Base-by-base conservation (phyloP, 106 monocot species). In the Platanthera zijinensis region DNA sequence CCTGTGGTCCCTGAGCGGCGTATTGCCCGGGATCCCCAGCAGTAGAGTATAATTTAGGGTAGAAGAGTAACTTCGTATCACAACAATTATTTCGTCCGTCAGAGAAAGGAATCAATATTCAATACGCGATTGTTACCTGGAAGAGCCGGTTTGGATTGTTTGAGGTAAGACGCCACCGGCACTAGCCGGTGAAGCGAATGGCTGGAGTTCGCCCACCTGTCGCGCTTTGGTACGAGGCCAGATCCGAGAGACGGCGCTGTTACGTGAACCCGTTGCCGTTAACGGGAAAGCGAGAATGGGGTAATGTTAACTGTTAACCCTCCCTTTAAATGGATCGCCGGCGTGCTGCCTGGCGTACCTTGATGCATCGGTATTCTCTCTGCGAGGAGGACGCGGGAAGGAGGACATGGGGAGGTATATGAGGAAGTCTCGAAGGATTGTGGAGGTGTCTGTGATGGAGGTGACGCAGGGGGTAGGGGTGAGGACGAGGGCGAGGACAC, bases 401-500 rank as follows among this genome's bases (percentile, higher is more conserved):
- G 66, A 51, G 22, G 49, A 66, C 45, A 80, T 71, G 73, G 52
- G 48, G 32, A 75, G 67, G 61, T 52, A 49, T 49, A 57, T 72
- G 79, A 79, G 59, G 59, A 79, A 72, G 72, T 79, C 72, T 15
- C 72, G 51, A 22, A 19, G 18, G 72, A 72, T 72, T 15, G 72
- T 4, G 19, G 72, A 72, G 21, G 50, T 47, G 2, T 12, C 72
- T 19, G 79, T 50, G 59, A 74, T 75, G 74, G 74, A 80, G 49
- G 66, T 52, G 68, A 56, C 54, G 9, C 69, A 69, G 48, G 71
- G 47, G 67, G 66, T 68, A 10, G 80, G 80, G 7, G 74, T 80
- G 52, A 50, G 74, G 68, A 80, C 80, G 18, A 74, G 80, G 74
- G 80, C 80, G 50, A 80, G 63, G 74, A 80, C 80, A 61, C 6